A percentile compares a stretch with the other conserved stretches of the same genome.
phyloP scores from a whole-genome alignment of 805 yeast species.

The Sugiyamaella chiloensis region DNA sequence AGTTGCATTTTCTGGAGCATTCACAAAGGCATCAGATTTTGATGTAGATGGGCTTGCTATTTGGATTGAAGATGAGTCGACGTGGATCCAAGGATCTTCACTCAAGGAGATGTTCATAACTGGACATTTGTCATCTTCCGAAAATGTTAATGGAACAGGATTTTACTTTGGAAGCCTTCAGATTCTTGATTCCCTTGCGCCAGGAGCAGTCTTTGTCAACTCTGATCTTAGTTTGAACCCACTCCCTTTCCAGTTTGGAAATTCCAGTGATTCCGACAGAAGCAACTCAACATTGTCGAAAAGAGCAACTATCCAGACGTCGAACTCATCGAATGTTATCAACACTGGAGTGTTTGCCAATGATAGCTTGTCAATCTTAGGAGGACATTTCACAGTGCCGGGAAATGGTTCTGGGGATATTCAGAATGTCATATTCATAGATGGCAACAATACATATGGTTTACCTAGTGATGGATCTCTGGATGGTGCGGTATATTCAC shows the following conservation, averaged over 20 bases:
- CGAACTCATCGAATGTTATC: slow-evolving; percentile 23
- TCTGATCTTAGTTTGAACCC: slow-evolving; percentile 18
- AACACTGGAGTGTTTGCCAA: slow-evolving; percentile 45
- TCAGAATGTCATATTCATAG: slow-evolving; percentile 30
- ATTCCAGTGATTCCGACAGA: background rate
- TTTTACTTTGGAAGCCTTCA: slow-evolving; percentile 32
- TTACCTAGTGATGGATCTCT: slow-evolving; percentile 18
- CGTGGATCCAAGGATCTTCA: slow-evolving; percentile 22
- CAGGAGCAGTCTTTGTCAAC: slow-evolving; percentile 30
- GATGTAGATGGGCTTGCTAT: slow-evolving; percentile 19
- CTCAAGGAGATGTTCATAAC: slow-evolving; percentile 10
- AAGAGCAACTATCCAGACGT: slow-evolving; percentile 15
- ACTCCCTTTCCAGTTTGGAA: slow-evolving; percentile 21
- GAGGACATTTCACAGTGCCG: slow-evolving; percentile 52
- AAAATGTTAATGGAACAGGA: slow-evolving; percentile 12
- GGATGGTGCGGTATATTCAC: slow-evolving; percentile 25
- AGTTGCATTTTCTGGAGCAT: slow-evolving; percentile 27
- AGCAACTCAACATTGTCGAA: slow-evolving; percentile 11
- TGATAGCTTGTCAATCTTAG: slow-evolving; percentile 49
- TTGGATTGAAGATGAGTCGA: slow-evolving; percentile 23
- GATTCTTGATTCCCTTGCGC: slow-evolving; percentile 22
- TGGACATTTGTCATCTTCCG: slow-evolving; percentile 20
- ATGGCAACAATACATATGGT: slow-evolving; percentile 28
- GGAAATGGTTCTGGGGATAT: slow-evolving; percentile 29
- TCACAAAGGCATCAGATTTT: slow-evolving; percentile 15